phyloP scores from a whole-genome alignment of 2,329 filamentous ascomycete species.

The Mycosphaerelloides madeirae region DNA sequence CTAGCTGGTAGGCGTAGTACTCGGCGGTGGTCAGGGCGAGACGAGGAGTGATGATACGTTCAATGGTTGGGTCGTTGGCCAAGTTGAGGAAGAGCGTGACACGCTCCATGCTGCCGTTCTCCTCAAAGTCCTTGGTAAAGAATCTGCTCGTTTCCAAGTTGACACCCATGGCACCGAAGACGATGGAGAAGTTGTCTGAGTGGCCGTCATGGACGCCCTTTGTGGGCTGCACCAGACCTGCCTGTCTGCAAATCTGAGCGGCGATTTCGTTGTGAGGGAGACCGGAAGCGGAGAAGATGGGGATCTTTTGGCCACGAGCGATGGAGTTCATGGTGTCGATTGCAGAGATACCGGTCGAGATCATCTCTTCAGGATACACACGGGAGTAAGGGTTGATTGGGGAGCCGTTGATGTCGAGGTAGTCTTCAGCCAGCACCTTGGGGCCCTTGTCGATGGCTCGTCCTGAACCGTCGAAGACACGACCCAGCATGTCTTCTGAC shows the following conservation, averaged over 20 bases:
- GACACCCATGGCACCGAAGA: slow-evolving; percentile 99
- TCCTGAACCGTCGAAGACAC: slow-evolving; percentile 97
- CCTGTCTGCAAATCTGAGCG: slow-evolving; percentile 96
- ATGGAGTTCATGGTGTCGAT: slow-evolving; percentile 94
- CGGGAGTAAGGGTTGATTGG: slow-evolving; percentile 98
- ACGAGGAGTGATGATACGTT: slow-evolving; percentile 99
- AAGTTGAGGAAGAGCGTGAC: slow-evolving; percentile 97
- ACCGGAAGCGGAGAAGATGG: slow-evolving; percentile 97
- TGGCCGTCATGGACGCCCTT: slow-evolving; percentile 96
- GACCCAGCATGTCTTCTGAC: slow-evolving; percentile 98
- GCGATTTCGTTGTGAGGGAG: slow-evolving; percentile 99
- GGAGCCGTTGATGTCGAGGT: slow-evolving; percentile 96
- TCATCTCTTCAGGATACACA: slow-evolving; percentile 99
- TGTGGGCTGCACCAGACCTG: slow-evolving; percentile 76
- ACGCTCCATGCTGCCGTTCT: slow-evolving; percentile 98
- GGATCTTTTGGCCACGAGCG: slow-evolving; percentile 98
- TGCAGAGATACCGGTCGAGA: slow-evolving; percentile 97
- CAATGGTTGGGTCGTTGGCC: slow-evolving; percentile 97
- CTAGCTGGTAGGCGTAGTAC: slow-evolving; percentile 99
- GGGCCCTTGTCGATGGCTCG: slow-evolving; percentile 98
- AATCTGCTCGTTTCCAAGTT: slow-evolving; percentile 98
- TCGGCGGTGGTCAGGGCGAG: slow-evolving; percentile 96
- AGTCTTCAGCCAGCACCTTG: slow-evolving; percentile 96
- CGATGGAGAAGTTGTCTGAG: slow-evolving; percentile 99
- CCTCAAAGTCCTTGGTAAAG: slow-evolving; percentile 97